A percentile compares a stretch with the other conserved stretches of the same genome.
Conservation (phyloP, 2,329 filamentous ascomycete genomes). For the Botrytis pseudocinerea region DNA sequence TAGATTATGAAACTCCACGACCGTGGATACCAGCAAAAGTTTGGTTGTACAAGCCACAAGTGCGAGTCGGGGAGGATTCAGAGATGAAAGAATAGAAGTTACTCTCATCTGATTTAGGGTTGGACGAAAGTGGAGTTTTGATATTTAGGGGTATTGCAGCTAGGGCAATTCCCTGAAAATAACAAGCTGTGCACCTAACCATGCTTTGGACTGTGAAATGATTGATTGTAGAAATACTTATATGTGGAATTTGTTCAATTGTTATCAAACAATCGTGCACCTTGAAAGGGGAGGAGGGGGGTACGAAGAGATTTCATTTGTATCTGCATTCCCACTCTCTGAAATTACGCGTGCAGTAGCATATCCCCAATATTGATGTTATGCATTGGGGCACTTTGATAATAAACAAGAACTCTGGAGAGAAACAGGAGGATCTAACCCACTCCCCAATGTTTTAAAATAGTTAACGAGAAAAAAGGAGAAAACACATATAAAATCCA, state of each 20-base stretch:
- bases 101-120: background rate
- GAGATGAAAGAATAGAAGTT: too few relatives aligned
- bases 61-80: background rate
- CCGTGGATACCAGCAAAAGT: slow-evolving; percentile 28
- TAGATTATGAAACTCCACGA: slow-evolving; percentile 27
- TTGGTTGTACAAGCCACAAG: slow-evolving; percentile 19
- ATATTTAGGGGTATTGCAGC: background rate
- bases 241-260: background rate
- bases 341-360: too few relatives aligned
- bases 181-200: background rate
- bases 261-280: background rate
- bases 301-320: too few relatives aligned
- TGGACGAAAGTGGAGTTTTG: background rate
- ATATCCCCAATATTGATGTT: background rate
- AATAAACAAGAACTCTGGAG: too few relatives aligned
- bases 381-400: background rate
- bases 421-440: too few relatives aligned
- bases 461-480: too few relatives aligned
- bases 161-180: background rate
- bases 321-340: too few relatives aligned
- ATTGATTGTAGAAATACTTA: background rate
- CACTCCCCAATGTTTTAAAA: too few relatives aligned
- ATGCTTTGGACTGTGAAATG: background rate
- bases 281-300: background rate
- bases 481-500: background rate